Evolutionary conservation across 106 monocot genomes (phyloP).

Genomic region (Allium cepa): DNA sequence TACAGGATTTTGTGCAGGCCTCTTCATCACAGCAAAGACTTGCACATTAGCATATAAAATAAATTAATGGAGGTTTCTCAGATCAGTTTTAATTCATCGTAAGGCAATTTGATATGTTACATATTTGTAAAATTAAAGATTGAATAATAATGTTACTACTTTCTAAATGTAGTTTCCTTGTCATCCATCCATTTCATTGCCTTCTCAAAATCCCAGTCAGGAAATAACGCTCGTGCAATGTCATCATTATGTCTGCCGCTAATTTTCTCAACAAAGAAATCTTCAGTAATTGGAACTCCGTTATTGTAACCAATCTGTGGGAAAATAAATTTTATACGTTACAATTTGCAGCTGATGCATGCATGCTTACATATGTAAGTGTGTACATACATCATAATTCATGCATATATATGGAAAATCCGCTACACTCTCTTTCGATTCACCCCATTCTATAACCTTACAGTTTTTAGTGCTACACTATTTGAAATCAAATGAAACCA

Average conservation of each 20-base stretch:
- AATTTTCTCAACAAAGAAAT: conserved; percentile 45
- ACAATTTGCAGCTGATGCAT: conserved; percentile 22
- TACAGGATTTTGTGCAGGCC: too few species aligned
- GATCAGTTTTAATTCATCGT: too few species aligned
- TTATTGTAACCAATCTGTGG: conserved; percentile 53
- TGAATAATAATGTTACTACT: conserved; percentile 17
- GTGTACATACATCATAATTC: too few species aligned
- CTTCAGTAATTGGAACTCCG: conserved; percentile 61
- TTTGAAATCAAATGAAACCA: too few species aligned
- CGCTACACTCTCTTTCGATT: too few species aligned
- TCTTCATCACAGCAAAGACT: too few species aligned
- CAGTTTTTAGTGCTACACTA: too few species aligned
- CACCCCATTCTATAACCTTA: too few species aligned
- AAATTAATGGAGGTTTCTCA: too few species aligned
- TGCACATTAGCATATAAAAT: too few species aligned
- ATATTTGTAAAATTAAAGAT: background rate
- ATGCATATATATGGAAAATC: too few species aligned
- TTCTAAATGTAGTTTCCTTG: conserved; percentile 68
- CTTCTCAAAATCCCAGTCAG: conserved; percentile 51
- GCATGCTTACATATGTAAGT: conserved; percentile 38
- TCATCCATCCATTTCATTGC: conserved; percentile 68
- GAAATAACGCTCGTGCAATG: conserved; percentile 43
- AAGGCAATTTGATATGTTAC: too few species aligned
- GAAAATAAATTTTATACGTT: conserved; percentile 6
- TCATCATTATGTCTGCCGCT: conserved; percentile 68